Base-by-base conservation (phyloP, 805 yeast species). In the Hanseniaspora nectarophila region DNA sequence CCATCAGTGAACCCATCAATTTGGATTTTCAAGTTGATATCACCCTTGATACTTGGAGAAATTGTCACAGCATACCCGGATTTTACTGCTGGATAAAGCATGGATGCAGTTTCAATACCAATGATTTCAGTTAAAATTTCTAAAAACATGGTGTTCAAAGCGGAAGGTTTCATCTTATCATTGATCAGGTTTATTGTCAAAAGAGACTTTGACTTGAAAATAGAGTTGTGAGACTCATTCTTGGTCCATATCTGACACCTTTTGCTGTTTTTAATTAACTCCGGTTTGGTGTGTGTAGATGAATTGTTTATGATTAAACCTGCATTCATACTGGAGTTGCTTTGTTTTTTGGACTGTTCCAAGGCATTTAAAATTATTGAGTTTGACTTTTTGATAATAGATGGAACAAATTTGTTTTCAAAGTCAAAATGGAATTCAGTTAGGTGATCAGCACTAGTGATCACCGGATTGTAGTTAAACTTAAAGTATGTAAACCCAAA, bases 31-130 rank as follows among this genome's bases (percentile, higher is more conserved):
- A 83, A 60, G 6, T 81, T 74, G 0, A 73, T 70, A 48, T 73
- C 77, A 4, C 84, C 81, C 56, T 74, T 75, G 13, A 68, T 55
- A 3, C 81, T 76, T 0, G 86, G 75, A 34, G 63, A 67, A 0
- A 82, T 55, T 18, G 76, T 79, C 76, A 82, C 82, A 0, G 74
- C 61, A 58, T 72, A 80, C 1, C 80, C 78, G 9, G 80, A 54
- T n/a, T 70, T 60, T 53, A 79, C 76, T 1, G 80, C 71, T 1
- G 76, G 73, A 59, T 82, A 83, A 1, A 83, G 57, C 5, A 56
- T 54, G 4, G 66, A 61, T 23, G 71, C 63, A 0, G 82, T 58
- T 13, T 63, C 60, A 1, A 61, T 58, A 23, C 72, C 76, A 4
- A 80, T 56, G 3, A 78, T 49, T 45, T 76, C 78, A 9, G 73